Base-by-base conservation (phyloP, 129 eudicot genomes). In the Solidago caesia region DNA sequence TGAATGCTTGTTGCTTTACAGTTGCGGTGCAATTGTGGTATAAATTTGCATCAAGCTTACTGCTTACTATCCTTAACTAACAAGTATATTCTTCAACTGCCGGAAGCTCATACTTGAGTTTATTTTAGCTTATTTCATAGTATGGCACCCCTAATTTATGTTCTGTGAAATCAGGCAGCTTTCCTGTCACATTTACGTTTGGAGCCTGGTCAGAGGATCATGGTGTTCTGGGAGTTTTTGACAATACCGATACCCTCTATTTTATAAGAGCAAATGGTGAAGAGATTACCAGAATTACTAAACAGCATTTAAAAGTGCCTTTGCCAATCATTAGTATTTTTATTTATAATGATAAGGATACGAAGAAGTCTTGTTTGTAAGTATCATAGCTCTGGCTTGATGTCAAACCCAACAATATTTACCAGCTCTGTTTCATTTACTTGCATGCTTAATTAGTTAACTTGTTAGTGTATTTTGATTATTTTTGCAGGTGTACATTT, bases 201-300 rank as follows among this genome's bases (percentile, higher is more conserved):
- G 99, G 99, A 69, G 74, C 82, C 70, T 94, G 97, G 99, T 94
- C 96, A 73, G 99, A 94, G 78, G 80, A 89, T 73, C 99, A 94
- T 77, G 97, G 81, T 72, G 82, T 88, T 80, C 85, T 94, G 57
- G 97, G 97, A 33, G 85, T 94, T 76, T 64, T 79, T 83, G 99
- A 94, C 80, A 87, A 82, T 57, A 69, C 83, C 8, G 86, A 88
- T 78, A 82, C 88, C 53, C 67, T 94, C 58, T 94, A 90, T 75
- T 84, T 94, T 46, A 69, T 94, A 69, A 94, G 79, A 87, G 87
- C 92, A 70, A 88, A 87, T 81, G 99, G 99, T 64, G 93, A 90
- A 84, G 93, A 88, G 84, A 84, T 94, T 68, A 80, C 89, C 57
- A 94, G 96, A 83, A 75, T 94, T 53, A 86, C 87, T 29, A 84